phyloP scores from a whole-genome alignment of 345 rosid genomes.

The Corchorus capsularis region DNA sequence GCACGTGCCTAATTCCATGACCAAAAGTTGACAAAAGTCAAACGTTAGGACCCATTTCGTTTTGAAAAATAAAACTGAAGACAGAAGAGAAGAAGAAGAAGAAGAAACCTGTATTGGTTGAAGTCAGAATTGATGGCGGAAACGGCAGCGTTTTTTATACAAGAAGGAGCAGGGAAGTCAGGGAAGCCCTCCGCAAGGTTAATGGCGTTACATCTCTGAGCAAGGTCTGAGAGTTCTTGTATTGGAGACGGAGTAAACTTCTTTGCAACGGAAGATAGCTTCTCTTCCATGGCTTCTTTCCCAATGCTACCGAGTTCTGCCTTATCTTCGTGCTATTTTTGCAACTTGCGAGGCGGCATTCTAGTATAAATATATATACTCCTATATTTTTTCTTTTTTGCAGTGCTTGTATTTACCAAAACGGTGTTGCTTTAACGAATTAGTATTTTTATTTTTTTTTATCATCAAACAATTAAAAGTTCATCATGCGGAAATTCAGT shows the following conservation, averaged over 20 bases:
- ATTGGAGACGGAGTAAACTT: conserved; percentile 52
- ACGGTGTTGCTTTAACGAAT: too few relatives aligned
- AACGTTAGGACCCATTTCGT: neutral
- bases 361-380: neutral
- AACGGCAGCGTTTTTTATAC: conserved; percentile 53
- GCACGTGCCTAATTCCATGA: conserved; percentile 50
- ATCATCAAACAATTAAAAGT: too few relatives aligned
- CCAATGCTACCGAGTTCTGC: neutral
- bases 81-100: neutral
- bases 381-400: neutral
- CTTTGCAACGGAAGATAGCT: conserved; percentile 50
- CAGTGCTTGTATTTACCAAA: too few relatives aligned
- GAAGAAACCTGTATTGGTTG: conserved; percentile 58
- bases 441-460: too few relatives aligned
- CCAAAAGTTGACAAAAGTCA: neutral
- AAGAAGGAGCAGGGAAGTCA: conserved; percentile 56
- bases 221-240: conserved; percentile 55
- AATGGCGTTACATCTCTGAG: conserved; percentile 50
- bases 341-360: neutral
- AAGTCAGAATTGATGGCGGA: conserved; percentile 59
- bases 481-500: neutral
- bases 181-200: conserved; percentile 76
- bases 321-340: conserved; percentile 10
- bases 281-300: conserved; percentile 33
- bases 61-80: neutral